Conservation (phyloP, 1,284 basidiomycete genomes). For the Ceratobasidium theobromae region DNA sequence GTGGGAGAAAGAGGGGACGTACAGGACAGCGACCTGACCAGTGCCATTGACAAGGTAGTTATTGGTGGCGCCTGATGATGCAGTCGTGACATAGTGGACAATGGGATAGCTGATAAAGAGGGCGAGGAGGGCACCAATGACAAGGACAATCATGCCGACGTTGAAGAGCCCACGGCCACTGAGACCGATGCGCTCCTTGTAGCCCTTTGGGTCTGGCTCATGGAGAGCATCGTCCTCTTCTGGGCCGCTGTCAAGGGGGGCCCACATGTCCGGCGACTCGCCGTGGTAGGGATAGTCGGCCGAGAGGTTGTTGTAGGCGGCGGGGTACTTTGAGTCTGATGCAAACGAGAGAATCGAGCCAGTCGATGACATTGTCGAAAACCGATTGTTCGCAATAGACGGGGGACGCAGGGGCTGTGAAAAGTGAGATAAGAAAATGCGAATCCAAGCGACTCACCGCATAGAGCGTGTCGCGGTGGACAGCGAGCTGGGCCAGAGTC, state of each 20-base stretch:
- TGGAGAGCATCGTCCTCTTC: constrained; percentile 38
- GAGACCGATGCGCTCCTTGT: constrained; percentile 36
- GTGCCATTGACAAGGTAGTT: constrained; percentile 34
- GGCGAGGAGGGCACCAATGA: constrained; percentile 38
- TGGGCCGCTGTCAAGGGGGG: constrained; percentile 19
- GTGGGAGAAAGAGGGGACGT: constrained; percentile 32
- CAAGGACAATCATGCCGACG: constrained; percentile 34
- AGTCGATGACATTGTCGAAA: constrained; percentile 36
- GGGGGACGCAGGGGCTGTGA: constrained; percentile 25
- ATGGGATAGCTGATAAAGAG: constrained; percentile 37
- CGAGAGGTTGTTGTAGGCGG: constrained; percentile 17
- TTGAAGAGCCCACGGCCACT: constrained; percentile 40
- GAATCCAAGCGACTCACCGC: constrained; percentile 9
- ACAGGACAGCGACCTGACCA: constrained; percentile 46
- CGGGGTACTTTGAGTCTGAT: constrained; percentile 36
- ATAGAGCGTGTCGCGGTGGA: constrained; percentile 6
- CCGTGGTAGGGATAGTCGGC: constrained; percentile 32
- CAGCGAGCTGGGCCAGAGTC: background rate
- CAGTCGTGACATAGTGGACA: constrained; percentile 29
- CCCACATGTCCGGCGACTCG: constrained; percentile 24
- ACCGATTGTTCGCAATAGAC: constrained; percentile 32
- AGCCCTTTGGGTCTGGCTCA: constrained; percentile 36
- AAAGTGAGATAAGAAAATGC: background rate
- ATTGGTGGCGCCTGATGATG: background rate
- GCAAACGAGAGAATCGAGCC: constrained; percentile 36